Evolutionary conservation across 305 asterid genomes (phyloP).

Genomic region (Rubia balearica): DNA sequence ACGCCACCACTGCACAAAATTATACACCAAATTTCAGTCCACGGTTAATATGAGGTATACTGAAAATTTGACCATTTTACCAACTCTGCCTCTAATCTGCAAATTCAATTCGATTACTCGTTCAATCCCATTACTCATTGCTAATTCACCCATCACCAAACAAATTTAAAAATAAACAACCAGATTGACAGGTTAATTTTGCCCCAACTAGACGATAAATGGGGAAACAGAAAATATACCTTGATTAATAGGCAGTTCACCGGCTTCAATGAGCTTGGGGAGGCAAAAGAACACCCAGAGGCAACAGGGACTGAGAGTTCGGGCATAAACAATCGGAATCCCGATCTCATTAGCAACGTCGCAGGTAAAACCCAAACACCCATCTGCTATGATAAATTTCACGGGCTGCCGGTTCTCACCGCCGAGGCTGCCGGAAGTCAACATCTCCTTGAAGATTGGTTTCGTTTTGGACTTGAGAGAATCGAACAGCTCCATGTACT

Average conservation of each 20-base stretch:
- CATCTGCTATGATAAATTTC: slow-evolving; percentile 23
- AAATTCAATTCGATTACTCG: no score
- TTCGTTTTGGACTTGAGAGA: slow-evolving; percentile 13
- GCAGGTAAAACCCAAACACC: slow-evolving; percentile 16
- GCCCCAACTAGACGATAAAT: no score
- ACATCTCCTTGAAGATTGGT: slow-evolving; percentile 16
- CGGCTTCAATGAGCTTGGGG: slow-evolving; percentile 23
- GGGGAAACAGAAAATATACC: slow-evolving; percentile 21
- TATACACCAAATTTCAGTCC: no score
- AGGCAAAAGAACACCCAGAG: slow-evolving; percentile 28
- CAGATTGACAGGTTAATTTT: no score
- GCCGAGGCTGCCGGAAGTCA: background rate
- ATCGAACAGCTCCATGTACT: slow-evolving; percentile 21
- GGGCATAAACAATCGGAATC: slow-evolving; percentile 18
- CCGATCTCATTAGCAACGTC: slow-evolving; percentile 25
- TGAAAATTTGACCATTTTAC: no score
- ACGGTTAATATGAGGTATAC: no score
- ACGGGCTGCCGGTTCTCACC: no score
- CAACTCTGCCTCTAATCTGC: no score
- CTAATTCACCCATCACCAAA: no score
- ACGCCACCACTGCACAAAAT: no score
- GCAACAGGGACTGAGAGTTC: slow-evolving; percentile 17
- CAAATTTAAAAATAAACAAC: no score
- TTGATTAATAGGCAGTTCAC: slow-evolving; percentile 22
- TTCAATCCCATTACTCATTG: no score